Evolutionary conservation across 2,329 filamentous ascomycete species (phyloP).

Genomic region (Helotiales sp.): DNA sequence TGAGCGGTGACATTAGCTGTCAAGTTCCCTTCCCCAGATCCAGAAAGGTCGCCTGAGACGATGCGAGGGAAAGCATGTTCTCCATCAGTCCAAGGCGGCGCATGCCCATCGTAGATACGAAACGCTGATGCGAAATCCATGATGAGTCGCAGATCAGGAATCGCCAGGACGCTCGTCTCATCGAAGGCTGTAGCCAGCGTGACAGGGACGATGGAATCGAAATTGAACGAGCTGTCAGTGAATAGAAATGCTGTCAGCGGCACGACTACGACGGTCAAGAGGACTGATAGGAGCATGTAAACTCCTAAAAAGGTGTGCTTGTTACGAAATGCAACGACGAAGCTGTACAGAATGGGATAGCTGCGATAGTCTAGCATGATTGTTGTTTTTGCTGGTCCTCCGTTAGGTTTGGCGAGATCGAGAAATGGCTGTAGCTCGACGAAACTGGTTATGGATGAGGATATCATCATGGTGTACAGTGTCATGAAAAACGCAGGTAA

Average conservation of each 20-base stretch:
- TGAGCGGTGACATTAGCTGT: not conserved
- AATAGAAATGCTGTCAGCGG: conserved; percentile 15
- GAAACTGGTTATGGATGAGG: conserved; percentile 1
- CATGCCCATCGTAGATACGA: not conserved
- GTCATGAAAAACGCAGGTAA: conserved; percentile 15
- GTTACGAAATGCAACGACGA: conserved; percentile 3
- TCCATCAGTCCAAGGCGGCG: conserved; percentile 1
- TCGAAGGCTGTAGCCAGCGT: conserved; percentile 4
- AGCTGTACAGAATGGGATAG: conserved; percentile 4
- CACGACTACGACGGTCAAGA: conserved; percentile 4
- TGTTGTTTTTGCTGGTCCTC: conserved; percentile 4
- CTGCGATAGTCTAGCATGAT: conserved; percentile 13
- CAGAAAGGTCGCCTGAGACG: not conserved
- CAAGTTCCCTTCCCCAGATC: not conserved
- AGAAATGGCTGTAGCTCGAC: conserved; percentile 11
- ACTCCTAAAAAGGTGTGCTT: conserved; percentile 10
- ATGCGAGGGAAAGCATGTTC: conserved; percentile 1
- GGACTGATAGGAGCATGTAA: conserved; percentile 1
- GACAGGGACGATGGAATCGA: not conserved
- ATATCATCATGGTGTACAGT: conserved; percentile 9
- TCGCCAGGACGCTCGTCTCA: not conserved
- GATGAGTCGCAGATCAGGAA: conserved; percentile 1
- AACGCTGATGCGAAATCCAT: conserved; percentile 3
- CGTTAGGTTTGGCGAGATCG: conserved; percentile 1
- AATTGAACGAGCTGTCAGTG: conserved; percentile 5